Evolutionary conservation across 163 green algal species (phyloP).

Genomic region (Volvox carteri): DNA sequence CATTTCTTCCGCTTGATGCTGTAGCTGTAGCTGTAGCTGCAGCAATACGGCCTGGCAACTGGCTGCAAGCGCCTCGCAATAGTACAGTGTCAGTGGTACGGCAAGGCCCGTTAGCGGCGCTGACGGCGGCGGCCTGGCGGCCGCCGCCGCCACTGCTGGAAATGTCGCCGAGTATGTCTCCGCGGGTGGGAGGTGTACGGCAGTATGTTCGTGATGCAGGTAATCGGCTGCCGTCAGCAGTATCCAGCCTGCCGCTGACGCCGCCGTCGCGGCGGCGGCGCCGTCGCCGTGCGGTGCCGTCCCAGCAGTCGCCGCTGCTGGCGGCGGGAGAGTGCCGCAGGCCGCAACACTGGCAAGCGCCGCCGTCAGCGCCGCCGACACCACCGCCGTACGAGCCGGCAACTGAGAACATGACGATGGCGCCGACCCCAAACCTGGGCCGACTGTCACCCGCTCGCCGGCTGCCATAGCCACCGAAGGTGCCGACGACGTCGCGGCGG

Average conservation of each 20-base stretch:
- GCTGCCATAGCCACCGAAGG: too few species aligned
- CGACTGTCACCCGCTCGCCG: not conserved
- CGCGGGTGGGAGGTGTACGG: not conserved
- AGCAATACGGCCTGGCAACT: slow-evolving; percentile 14
- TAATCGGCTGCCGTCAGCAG: slow-evolving; percentile 5
- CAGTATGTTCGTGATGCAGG: not conserved
- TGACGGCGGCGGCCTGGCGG: not conserved
- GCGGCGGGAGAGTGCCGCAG: not conserved
- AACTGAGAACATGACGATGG: not conserved
- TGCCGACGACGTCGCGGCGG: not conserved
- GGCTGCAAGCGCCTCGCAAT: not conserved
- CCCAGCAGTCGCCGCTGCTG: not conserved
- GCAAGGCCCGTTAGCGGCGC: not conserved
- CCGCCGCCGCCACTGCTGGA: not conserved
- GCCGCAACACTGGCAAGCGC: slow-evolving; percentile 11
- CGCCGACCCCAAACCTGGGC: not conserved
- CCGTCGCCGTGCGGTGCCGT: too few species aligned
- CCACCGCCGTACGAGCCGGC: not conserved
- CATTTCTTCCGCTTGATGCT: not conserved
- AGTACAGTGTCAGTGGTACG: not conserved
- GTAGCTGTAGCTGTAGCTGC: not conserved
- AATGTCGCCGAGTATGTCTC: not conserved
- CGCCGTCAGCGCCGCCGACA: slow-evolving; percentile 14
- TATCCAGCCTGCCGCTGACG: not conserved
- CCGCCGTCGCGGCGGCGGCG: not conserved